phyloP scores from a whole-genome alignment of 192 early-diverging fungal species.

The Lunasporangiospora selenospora region DNA sequence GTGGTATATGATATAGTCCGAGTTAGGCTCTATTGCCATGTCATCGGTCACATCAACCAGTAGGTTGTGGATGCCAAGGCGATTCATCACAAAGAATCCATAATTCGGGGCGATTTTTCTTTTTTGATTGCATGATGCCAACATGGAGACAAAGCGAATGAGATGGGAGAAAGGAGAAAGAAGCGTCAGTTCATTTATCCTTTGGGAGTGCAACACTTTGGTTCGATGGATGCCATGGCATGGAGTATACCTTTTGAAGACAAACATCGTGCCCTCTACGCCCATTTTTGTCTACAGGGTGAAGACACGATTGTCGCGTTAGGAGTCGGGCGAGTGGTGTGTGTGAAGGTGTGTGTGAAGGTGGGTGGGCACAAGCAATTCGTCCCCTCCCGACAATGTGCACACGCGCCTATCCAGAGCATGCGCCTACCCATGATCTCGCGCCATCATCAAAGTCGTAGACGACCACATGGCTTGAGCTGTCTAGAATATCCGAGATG shows the following conservation, averaged over 20 bases:
- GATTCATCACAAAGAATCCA: slow-evolving; percentile 89
- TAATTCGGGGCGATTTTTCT: no score
- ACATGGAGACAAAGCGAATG: no score
- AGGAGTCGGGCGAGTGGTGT: neutral
- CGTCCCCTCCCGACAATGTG: neutral
- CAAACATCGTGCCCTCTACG: slow-evolving; percentile 92
- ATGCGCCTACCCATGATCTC: slow-evolving; percentile 77
- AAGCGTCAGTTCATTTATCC: no score
- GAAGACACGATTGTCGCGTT: neutral
- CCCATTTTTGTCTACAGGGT: slow-evolving; percentile 80
- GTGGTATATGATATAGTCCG: slow-evolving; percentile 89
- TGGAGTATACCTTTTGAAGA: slow-evolving; percentile 75
- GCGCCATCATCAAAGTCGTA: slow-evolving; percentile 83
- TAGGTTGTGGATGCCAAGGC: slow-evolving; percentile 84
- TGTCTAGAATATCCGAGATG: slow-evolving; percentile 83
- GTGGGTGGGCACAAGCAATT: neutral
- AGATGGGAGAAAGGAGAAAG: no score
- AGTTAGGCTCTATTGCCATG: slow-evolving; percentile 81
- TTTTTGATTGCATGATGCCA: no score
- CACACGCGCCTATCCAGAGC: neutral
- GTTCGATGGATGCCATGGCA: no score
- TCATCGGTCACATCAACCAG: slow-evolving; percentile 68
- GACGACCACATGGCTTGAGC: slow-evolving; percentile 85
- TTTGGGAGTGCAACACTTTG: no score
- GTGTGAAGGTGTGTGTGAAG: neutral